Evolutionary conservation across 257 asterid species (phyloP).

Genomic region (Ophiorrhiza pumila): DNA sequence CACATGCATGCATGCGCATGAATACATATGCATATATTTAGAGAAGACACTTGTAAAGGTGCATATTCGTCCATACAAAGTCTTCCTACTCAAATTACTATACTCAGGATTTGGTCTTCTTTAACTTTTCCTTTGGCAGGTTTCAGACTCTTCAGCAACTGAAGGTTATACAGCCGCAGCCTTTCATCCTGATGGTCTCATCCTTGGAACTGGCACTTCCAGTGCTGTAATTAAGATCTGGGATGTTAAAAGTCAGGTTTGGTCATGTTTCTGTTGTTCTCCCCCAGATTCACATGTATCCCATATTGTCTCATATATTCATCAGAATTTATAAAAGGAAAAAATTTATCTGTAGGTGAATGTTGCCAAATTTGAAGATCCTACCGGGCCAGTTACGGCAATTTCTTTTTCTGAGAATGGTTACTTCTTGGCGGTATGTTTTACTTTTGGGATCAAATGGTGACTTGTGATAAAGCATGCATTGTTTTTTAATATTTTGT

Average conservation of each 20-base stretch:
- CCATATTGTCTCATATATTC: not conserved
- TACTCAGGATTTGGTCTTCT: not conserved
- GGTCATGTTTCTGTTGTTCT: not conserved
- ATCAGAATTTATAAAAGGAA: not conserved
- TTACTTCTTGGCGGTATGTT: conserved; percentile 87
- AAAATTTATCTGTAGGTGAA: conserved; percentile 39
- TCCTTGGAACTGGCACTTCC: conserved; percentile 94
- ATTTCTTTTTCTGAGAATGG: conserved; percentile 98
- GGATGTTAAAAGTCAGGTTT: conserved; percentile 99
- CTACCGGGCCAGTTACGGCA: conserved; percentile 78
- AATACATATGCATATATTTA: no score
- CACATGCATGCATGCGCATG: not conserved
- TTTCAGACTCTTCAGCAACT: conserved; percentile 63
- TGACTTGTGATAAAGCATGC: not conserved
- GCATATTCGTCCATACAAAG: not conserved
- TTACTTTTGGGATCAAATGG: conserved; percentile 14
- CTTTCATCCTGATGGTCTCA: conserved; percentile 98
- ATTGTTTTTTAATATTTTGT: conserved; percentile 16
- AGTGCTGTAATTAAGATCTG: conserved; percentile 76
- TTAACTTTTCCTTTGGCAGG: conserved; percentile 43
- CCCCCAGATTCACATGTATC: not conserved
- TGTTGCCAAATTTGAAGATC: conserved; percentile 91
- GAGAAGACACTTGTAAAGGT: not conserved
- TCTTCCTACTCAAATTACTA: not conserved
- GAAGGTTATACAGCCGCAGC: conserved; percentile 91